Percentiles rank a stretch among this genome's conserved stretches.
phyloP scores from a whole-genome alignment of 2,329 filamentous ascomycete genomes.

The Exophiala lecanii-corni region DNA sequence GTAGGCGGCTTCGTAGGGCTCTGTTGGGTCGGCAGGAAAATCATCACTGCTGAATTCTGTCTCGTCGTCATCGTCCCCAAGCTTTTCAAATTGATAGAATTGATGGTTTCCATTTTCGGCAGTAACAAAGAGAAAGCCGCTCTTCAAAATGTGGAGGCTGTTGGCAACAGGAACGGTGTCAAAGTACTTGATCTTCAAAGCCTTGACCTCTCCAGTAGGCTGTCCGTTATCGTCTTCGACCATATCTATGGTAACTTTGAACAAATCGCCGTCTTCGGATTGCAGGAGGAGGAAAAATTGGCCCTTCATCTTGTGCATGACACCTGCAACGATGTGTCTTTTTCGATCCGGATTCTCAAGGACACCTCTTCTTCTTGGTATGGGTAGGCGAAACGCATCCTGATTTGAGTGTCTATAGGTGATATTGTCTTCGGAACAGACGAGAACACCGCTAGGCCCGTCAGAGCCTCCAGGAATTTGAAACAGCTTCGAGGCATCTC shows the following conservation, averaged over 20 bases:
- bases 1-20: constrained; percentile 71
- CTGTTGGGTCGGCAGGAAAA: constrained; percentile 69
- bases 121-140: constrained; percentile 88
- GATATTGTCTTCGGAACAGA: constrained; percentile 90
- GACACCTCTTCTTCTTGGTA: constrained; percentile 78
- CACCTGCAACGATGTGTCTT: constrained; percentile 77
- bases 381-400: constrained; percentile 79
- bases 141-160: constrained; percentile 87
- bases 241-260: constrained; percentile 94
- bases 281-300: constrained; percentile 97
- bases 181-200: constrained; percentile 93
- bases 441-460: constrained; percentile 88
- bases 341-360: constrained; percentile 92
- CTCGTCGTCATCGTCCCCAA: constrained; percentile 93
- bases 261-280: constrained; percentile 94
- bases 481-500: constrained; percentile 83
- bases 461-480: constrained; percentile 92
- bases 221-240: constrained; percentile 73
- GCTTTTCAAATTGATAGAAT: constrained; percentile 95
- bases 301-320: constrained; percentile 96
- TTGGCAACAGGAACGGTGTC: constrained; percentile 88
- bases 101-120: constrained; percentile 90
- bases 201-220: constrained; percentile 72
- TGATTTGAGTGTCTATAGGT: constrained; percentile 97
- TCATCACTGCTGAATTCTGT: constrained; percentile 78